These are phyloP conservation scores for Lentinula sp. DNA, from an alignment of 768 basidiomycete species.

Conservation along the genomic window DNA sequence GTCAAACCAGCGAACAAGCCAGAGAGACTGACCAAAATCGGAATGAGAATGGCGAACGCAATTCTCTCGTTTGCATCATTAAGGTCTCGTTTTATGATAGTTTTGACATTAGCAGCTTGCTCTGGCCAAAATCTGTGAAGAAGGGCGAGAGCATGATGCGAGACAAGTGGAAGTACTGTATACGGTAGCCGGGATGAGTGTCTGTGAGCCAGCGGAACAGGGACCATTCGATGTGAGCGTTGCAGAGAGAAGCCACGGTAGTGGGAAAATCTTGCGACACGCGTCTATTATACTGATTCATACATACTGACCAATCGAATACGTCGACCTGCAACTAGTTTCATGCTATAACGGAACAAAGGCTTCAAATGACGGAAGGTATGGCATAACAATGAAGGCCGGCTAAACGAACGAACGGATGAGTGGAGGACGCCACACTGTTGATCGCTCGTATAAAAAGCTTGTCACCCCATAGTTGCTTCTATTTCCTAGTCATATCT, in stretches of 20 bases:
- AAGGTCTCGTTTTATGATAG: neutral
- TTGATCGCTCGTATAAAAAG: too few relatives aligned
- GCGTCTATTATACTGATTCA: neutral
- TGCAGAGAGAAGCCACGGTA: constrained; percentile 1
- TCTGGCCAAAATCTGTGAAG: constrained; percentile 16
- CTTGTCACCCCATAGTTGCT: too few relatives aligned
- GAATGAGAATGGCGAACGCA: constrained; percentile 48
- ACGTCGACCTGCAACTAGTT: too few relatives aligned
- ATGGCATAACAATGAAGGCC: too few relatives aligned
- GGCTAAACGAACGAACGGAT: too few relatives aligned
- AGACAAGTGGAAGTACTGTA: constrained; percentile 33
- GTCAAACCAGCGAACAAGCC: constrained; percentile 91
- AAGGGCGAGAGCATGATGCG: constrained; percentile 38
- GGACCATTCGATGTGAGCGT: constrained; percentile 30
- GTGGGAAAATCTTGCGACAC: neutral
- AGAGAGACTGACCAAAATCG: constrained; percentile 74
- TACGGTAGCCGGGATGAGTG: constrained; percentile 39
- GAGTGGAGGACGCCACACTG: too few relatives aligned
- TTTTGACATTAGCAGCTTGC: constrained; percentile 7
- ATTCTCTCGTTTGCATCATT: neutral
- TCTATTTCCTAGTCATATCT: too few relatives aligned
- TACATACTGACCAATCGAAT: too few relatives aligned
- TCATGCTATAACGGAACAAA: too few relatives aligned
- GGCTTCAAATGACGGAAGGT: too few relatives aligned
- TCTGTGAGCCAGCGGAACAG: constrained; percentile 21